These are phyloP conservation scores for Macrolepiota albuminosa DNA, from an alignment of 768 basidiomycete genomes.

Conservation along the genomic window DNA sequence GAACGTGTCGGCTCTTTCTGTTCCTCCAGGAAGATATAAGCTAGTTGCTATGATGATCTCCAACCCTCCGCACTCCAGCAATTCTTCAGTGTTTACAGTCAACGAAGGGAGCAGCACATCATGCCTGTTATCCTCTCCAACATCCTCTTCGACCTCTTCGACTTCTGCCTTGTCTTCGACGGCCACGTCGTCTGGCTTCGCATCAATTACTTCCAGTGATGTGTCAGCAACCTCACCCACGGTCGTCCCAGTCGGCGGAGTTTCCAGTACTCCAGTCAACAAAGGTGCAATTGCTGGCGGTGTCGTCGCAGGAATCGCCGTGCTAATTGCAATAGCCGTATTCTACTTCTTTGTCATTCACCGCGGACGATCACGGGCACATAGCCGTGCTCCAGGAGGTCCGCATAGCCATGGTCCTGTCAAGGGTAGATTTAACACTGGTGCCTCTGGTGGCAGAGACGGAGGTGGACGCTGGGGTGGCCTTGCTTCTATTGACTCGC, in stretches of 20 bases:
- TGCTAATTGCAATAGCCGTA: slow-evolving; percentile 27
- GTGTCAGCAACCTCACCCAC: slow-evolving; percentile 9
- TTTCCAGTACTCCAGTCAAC: slow-evolving; percentile 25
- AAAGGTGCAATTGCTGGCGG: slow-evolving; percentile 47
- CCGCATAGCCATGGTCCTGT: neutral
- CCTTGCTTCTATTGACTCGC: slow-evolving; percentile 16
- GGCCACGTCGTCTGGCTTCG: slow-evolving; percentile 12
- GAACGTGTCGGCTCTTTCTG: slow-evolving; percentile 42
- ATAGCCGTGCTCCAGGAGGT: neutral
- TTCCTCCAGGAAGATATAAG: slow-evolving; percentile 46
- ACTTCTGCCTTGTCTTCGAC: slow-evolving; percentile 12
- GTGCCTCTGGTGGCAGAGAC: neutral
- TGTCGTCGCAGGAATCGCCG: slow-evolving; percentile 40
- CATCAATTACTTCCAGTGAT: slow-evolving; percentile 14
- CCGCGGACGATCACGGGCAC: slow-evolving; percentile 1
- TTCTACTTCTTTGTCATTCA: slow-evolving; percentile 23
- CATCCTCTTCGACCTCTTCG: slow-evolving; percentile 2
- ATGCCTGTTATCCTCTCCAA: slow-evolving; percentile 23
- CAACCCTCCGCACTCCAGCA: slow-evolving; percentile 5
- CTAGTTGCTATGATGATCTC: slow-evolving; percentile 24
- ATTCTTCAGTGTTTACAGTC: slow-evolving; percentile 28
- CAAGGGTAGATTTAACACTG: neutral
- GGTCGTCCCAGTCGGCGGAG: slow-evolving; percentile 16
- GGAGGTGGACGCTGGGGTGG: slow-evolving; percentile 16
- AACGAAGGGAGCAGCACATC: slow-evolving; percentile 26